Evolutionary conservation across 164 flowering plant genomes (phyloP), one percentile per base, ranked within the genome.

Genomic region (Cinnamomum micranthum): DNA sequence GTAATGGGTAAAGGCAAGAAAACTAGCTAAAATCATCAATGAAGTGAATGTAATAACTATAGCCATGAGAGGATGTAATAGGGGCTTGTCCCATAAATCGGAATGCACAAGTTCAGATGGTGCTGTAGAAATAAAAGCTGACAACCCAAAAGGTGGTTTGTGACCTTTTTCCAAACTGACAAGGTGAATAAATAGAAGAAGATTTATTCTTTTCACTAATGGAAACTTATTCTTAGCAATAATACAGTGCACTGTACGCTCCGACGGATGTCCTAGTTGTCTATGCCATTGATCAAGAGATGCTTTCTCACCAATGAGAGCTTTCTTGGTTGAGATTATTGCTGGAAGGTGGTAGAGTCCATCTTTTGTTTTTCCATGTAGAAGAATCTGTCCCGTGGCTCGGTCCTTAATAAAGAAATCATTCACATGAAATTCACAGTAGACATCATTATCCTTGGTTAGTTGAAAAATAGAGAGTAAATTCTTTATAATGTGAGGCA

Each of bases 341-440:
- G 10, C 10, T 35, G 10, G 47, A 6, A 59, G n/a, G 2, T 58
- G 20, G n/a, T 58, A 58, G 20, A 19, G 63, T 17, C 63, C 63
- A n/a, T n/a, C 22, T 19, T 59, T 59, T 4, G 63, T 59, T 59
- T 59, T 59, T 2, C 22, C 2, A 22, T 14, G 4, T 17, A 59
- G 20, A 59, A 59, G 63, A n/a, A 59, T 59, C 19, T 13, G 63
- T 59, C 63, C 63, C 25, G 6, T 47, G 24, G 19, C 23, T 33
- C 12, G 55, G 51, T 33, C 51, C 55, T 69, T 41, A 14, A 69
- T 19, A 69, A 69, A 69, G 11, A 69, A 69, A 69, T 69, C 71
- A 69, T 19, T 19, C 0, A 19, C 71, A 69, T 69, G n/a, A 47
- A 69, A 69, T 69, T 69, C 71, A 69, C 23, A 19, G 33, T 31